These are phyloP conservation scores for Trichoderma sp. DNA, from an alignment of 2,329 filamentous ascomycete species.

Conservation along the genomic window DNA sequence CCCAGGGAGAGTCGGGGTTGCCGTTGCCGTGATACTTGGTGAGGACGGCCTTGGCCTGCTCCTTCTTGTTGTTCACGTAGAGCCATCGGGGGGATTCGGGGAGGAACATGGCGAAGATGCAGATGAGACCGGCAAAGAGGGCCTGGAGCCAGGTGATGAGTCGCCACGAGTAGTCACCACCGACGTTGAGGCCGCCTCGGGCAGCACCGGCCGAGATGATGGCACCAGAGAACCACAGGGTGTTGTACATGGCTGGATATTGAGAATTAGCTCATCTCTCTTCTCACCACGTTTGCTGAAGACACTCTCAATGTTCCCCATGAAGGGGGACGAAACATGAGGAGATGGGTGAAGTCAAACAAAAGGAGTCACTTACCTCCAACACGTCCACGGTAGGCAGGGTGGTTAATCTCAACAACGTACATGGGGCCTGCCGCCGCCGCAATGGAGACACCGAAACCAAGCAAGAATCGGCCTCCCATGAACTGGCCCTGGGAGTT, in stretches of 20 bases:
- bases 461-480: slow-evolving; percentile 59
- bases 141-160: slow-evolving; percentile 45
- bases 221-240: slow-evolving; percentile 45
- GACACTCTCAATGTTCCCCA: not conserved
- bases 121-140: slow-evolving; percentile 40
- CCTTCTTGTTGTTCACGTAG: slow-evolving; percentile 39
- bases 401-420: slow-evolving; percentile 47
- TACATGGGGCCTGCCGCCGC: slow-evolving; percentile 31
- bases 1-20: slow-evolving; percentile 44
- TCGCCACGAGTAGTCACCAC: slow-evolving; percentile 28
- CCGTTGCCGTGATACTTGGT: slow-evolving; percentile 43
- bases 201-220: slow-evolving; percentile 51
- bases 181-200: slow-evolving; percentile 41
- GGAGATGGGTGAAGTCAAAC: not conserved
- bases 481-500: slow-evolving; percentile 42
- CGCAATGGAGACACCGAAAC: slow-evolving; percentile 47
- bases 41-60: slow-evolving; percentile 36
- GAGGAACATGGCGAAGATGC: slow-evolving; percentile 36
- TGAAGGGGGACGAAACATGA: not conserved
- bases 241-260: slow-evolving; percentile 37
- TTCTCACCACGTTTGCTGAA: not conserved
- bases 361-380: slow-evolving; percentile 27
- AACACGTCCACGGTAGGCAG: slow-evolving; percentile 44
- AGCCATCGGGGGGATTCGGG: slow-evolving; percentile 45
- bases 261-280: not conserved